These are phyloP conservation scores for Sungouiella blattae DNA, from an alignment of 805 yeast genomes.

Conservation along the genomic window DNA sequence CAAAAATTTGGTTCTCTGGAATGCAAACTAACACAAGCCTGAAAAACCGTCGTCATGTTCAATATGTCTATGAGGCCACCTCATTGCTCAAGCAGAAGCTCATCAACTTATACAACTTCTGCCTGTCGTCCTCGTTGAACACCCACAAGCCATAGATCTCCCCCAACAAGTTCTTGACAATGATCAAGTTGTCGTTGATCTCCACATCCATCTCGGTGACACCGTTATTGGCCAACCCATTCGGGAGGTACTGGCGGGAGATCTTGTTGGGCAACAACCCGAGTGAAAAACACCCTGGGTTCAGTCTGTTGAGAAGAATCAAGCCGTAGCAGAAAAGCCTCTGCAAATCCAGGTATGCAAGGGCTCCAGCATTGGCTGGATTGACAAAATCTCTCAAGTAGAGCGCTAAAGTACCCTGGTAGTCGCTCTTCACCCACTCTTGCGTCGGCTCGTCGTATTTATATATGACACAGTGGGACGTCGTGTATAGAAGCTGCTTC, in stretches of 20 bases:
- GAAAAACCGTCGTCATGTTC: too few species aligned
- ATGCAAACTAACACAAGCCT: too few species aligned
- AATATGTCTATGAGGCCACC: not conserved
- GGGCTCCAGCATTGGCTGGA: slow-evolving; percentile 16
- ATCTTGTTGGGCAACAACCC: slow-evolving; percentile 61
- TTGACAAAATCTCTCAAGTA: slow-evolving; percentile 49
- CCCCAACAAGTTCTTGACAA: slow-evolving; percentile 62
- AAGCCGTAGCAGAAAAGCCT: slow-evolving; percentile 62
- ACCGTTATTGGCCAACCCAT: slow-evolving; percentile 25
- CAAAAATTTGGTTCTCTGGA: too few species aligned
- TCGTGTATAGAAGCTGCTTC: slow-evolving; percentile 61
- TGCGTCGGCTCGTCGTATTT: slow-evolving; percentile 53
- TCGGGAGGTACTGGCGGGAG: slow-evolving; percentile 41
- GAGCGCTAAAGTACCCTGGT: slow-evolving; percentile 65
- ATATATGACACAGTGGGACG: slow-evolving; percentile 72
- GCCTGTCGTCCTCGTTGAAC: slow-evolving; percentile 65
- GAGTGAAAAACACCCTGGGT: slow-evolving; percentile 67
- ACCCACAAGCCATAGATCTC: slow-evolving; percentile 80
- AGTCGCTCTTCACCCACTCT: slow-evolving; percentile 71
- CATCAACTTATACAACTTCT: slow-evolving; percentile 48
- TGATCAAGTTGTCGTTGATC: slow-evolving; percentile 64
- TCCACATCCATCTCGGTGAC: slow-evolving; percentile 59
- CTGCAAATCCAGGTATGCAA: slow-evolving; percentile 26
- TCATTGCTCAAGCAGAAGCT: slow-evolving; percentile 39
- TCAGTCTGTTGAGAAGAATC: slow-evolving; percentile 62